Base-by-base conservation (phyloP, 2,329 filamentous ascomycete genomes). In the Dactylellina leptospora region DNA sequence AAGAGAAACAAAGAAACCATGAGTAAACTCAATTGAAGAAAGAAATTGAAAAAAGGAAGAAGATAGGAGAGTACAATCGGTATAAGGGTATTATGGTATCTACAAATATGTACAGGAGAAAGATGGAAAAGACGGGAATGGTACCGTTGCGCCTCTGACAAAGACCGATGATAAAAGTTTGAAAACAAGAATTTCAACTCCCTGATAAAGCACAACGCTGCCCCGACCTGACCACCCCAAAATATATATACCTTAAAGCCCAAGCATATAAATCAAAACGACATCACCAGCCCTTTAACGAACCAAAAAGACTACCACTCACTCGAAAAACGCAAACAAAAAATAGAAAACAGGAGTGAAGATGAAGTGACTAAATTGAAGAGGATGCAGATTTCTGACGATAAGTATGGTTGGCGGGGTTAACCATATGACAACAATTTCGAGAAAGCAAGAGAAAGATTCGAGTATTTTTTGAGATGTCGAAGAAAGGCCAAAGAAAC, bases 31-130 rank as follows among this genome's bases (percentile, higher is more conserved):
- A 33, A n/a, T 45, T n/a, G 58, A 61, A 51, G 8, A 36, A 40
- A 71, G 54, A n/a, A 51, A n/a, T n/a, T n/a, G 27, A 45, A 33
- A 33, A 33, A 58, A 20, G 47, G 63, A 63, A 62, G 16, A 23
- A 71, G 66, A 71, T 71, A 63, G 66, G 66, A 71, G 66, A 71
- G 66, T 71, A 54, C 58, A 71, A 70, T 71, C 66, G 45, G 45
- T 71, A 63, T 63, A 71, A 38, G 66, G 66, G 66, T 71, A 71
- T 71, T 50, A 25, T 70, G 36, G 22, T 36, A 63, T 71, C 30
- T 59, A 63, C 58, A 54, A 71, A 58, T 71, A 71, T 71, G n/a
- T 71, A 71, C 66, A 71, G 23, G 20, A 59, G 45, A 59, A 71
- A 71, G 42, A 71, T 70, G 48, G 56, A 51, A 59, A 71, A 63